These are phyloP conservation scores for Colletotrichum shisoi DNA, from an alignment of 2,329 filamentous ascomycete species.

Conservation along the genomic window DNA sequence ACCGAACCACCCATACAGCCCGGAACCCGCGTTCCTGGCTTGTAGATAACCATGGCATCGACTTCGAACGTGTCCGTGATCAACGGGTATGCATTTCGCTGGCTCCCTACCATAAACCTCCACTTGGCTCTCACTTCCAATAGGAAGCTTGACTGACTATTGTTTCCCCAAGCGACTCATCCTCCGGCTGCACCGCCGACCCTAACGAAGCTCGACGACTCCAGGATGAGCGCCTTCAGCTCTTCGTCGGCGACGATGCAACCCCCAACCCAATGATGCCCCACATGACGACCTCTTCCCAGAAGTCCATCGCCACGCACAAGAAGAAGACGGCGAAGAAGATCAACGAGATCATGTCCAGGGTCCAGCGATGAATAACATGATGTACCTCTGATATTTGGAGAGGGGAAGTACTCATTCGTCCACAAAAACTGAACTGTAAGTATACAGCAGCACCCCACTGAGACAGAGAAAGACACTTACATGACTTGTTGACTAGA, in stretches of 20 bases:
- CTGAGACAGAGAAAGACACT: not conserved
- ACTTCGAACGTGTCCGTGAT: not conserved
- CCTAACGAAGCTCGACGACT: not conserved
- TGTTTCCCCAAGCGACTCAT: not conserved
- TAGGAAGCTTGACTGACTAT: too few species aligned
- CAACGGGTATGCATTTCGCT: not conserved
- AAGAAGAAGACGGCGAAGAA: not conserved
- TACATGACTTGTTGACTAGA: not conserved
- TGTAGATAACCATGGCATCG: not conserved
- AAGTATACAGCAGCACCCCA: not conserved
- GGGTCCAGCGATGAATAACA: not conserved
- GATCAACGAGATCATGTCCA: conserved; percentile 3
- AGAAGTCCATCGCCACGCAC: not conserved
- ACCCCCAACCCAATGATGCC: conserved; percentile 3
- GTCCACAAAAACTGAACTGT: not conserved
- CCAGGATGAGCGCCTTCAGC: not conserved
- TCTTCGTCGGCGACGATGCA: not conserved
- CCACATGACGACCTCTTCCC: not conserved
- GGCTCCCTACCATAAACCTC: too few species aligned
- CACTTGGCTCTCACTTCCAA: too few species aligned
- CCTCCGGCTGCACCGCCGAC: not conserved
- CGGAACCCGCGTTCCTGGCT: not conserved
- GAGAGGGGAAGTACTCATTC: not conserved
- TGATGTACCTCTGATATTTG: not conserved
- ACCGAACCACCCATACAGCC: not conserved